Conservation (phyloP, 352 stramenopile species). For the Globisporangium cylindrosporum region DNA sequence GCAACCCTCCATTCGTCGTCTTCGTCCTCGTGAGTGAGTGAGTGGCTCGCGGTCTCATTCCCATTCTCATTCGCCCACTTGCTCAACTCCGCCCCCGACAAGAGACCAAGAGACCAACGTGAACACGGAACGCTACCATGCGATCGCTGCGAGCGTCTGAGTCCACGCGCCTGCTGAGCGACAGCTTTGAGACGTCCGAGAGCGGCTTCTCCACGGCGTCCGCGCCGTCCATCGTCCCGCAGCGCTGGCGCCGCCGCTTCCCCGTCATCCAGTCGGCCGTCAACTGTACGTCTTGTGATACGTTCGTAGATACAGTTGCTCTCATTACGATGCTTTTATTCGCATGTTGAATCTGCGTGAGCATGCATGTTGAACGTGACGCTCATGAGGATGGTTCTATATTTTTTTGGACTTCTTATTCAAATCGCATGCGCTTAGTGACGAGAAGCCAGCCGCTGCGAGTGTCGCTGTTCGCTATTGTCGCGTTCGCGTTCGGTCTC, state of each 20-base stretch:
- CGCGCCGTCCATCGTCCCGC: constrained; percentile 17
- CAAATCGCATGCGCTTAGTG: neutral
- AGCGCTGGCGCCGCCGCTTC: constrained; percentile 21
- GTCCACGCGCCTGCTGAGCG: constrained; percentile 10
- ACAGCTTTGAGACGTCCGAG: constrained; percentile 1
- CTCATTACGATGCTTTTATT: neutral
- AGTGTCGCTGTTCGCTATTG: constrained; percentile 44
- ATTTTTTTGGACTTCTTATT: neutral
- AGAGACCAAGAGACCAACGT: neutral
- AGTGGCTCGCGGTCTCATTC: neutral
- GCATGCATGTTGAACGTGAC: neutral
- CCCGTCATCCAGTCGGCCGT: constrained; percentile 17
- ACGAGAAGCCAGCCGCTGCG: constrained; percentile 25
- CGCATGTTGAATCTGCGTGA: neutral
- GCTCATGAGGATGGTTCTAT: neutral
- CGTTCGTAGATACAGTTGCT: neutral
- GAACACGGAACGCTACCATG: neutral
- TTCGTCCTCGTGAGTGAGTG: neutral
- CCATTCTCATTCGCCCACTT: neutral
- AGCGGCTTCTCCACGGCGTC: constrained; percentile 10
- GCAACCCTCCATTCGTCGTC: neutral
- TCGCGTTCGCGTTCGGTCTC: constrained; percentile 53
- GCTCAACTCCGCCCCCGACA: neutral
- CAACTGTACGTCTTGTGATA: constrained; percentile 10
- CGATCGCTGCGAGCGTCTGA: constrained; percentile 6